A percentile compares a stretch with the other conserved stretches of the same genome.
Evolutionary conservation across 2,329 filamentous ascomycete genomes (phyloP).

Genomic region (Teratosphaeria destructans): DNA sequence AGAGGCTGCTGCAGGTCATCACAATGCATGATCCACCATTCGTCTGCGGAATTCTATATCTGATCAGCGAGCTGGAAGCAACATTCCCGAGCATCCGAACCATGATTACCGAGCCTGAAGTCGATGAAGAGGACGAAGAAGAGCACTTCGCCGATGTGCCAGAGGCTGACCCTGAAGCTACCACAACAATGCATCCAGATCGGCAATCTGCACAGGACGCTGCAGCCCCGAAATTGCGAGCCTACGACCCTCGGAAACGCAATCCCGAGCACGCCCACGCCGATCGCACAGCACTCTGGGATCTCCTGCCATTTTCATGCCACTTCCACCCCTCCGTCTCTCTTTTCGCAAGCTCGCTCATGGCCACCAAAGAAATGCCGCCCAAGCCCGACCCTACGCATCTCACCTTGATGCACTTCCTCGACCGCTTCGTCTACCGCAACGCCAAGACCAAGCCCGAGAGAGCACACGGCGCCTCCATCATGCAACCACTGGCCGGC

Average conservation of each 20-base stretch:
- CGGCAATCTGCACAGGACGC: slow-evolving; percentile 5
- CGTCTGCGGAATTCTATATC: slow-evolving; percentile 82
- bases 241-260: slow-evolving; percentile 81
- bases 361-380: slow-evolving; percentile 59
- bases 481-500: slow-evolving; percentile 81
- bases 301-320: slow-evolving; percentile 65
- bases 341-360: slow-evolving; percentile 64
- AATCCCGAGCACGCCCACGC: slow-evolving; percentile 88
- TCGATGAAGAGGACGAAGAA: slow-evolving; percentile 60
- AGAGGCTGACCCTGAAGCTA: slow-evolving; percentile 38
- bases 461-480: slow-evolving; percentile 65
- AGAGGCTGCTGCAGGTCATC: slow-evolving; percentile 79
- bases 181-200: slow-evolving; percentile 4
- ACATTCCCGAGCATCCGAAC: slow-evolving; percentile 72
- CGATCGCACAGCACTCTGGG: slow-evolving; percentile 89
- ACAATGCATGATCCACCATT: slow-evolving; percentile 87
- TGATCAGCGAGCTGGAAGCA: slow-evolving; percentile 68
- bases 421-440: slow-evolving; percentile 97
- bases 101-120: slow-evolving; percentile 71
- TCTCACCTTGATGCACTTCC: slow-evolving; percentile 86
- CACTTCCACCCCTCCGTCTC: slow-evolving; percentile 93
- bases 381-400: slow-evolving; percentile 84
- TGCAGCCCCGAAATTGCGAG: not conserved
- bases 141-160: slow-evolving; percentile 59
- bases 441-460: slow-evolving; percentile 62